Base-by-base conservation (phyloP, 2,329 filamentous ascomycete genomes). In the Beauveria scarabaeidicola region DNA sequence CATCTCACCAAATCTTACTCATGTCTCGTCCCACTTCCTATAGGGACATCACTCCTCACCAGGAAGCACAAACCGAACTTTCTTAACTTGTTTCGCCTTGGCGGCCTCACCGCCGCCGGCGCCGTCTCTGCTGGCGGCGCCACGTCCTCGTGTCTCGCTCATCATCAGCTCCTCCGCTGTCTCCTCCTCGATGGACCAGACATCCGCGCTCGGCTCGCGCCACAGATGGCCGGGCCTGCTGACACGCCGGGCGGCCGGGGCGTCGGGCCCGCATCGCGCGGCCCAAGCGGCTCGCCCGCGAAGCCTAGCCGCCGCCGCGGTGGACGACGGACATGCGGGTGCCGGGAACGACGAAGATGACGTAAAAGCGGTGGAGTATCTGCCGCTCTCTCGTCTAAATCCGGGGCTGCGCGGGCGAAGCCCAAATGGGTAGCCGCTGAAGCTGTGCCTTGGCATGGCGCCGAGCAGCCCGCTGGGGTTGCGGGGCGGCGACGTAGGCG, bases 131-230 rank as follows among this genome's bases (percentile, higher is more conserved):
- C 72, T 10, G 70, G 62, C 66, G 27, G 62, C 64, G 21, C 68
- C 61, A 60, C 67, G 70, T 58, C 68, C 68, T 51, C 70, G 74
- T 67, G 72, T 69, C 66, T 79, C 76, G 63, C 75, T 77, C 70
- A 75, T 69, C 69, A 75, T 69, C 25, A 77, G 68, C 65, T 82
- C 79, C 66, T 80, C 79, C 70, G 82, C 81, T 1, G 78, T 78
- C 71, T 84, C 81, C 68, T 84, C 81, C 69, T 82, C 78, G 59
- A 84, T 84, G 32, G 79, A 79, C 77, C 81, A 84, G 3, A 84
- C 81, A 57, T 83, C 81, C 0, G 81, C 81, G 65, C 81, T 84
- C 7, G 81, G 81, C 69, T 82, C 77, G 41, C 81, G 73, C 81
- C 81, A 84, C 1, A 81, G 65, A 52, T 73, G 72, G 19, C 69